These are phyloP conservation scores for Wickerhamiella dianesei DNA, from an alignment of 805 yeast species.

Conservation along the genomic window DNA sequence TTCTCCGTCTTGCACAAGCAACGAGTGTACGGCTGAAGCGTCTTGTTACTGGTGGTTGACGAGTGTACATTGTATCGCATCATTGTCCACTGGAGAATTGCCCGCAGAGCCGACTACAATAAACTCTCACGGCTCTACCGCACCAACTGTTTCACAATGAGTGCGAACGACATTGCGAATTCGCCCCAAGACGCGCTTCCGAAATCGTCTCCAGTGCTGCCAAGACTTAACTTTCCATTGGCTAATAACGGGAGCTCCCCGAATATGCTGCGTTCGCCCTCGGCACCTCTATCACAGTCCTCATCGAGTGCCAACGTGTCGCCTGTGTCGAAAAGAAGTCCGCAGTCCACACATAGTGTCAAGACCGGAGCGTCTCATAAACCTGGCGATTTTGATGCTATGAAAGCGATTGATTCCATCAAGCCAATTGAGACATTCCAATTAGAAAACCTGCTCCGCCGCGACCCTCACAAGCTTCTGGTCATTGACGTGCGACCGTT, in stretches of 20 bases:
- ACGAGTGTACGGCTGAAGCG: no score
- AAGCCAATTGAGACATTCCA: neutral
- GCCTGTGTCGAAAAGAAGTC: neutral
- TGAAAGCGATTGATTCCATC: neutral
- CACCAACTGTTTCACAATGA: neutral
- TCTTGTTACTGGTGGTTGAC: no score
- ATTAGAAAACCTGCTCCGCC: neutral
- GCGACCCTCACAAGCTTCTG: slow-evolving; percentile 23
- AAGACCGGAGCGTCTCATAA: neutral
- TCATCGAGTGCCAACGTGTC: neutral
- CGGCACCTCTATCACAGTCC: neutral
- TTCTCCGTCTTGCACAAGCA: no score
- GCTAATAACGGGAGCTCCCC: neutral
- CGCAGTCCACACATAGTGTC: neutral
- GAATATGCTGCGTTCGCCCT: neutral
- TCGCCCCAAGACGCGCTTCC: neutral
- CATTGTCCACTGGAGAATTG: neutral
- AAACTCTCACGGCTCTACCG: neutral
- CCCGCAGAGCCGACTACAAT: neutral
- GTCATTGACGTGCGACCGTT: slow-evolving; percentile 71
- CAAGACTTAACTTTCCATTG: neutral
- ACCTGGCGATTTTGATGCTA: neutral
- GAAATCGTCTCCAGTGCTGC: neutral
- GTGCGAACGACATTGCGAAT: neutral
- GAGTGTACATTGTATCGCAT: no score